Evolutionary conservation across 495 filamentous ascomycete genomes (phyloP), one percentile per base, ranked within the genome.

Genomic region (Darksidea phi): DNA sequence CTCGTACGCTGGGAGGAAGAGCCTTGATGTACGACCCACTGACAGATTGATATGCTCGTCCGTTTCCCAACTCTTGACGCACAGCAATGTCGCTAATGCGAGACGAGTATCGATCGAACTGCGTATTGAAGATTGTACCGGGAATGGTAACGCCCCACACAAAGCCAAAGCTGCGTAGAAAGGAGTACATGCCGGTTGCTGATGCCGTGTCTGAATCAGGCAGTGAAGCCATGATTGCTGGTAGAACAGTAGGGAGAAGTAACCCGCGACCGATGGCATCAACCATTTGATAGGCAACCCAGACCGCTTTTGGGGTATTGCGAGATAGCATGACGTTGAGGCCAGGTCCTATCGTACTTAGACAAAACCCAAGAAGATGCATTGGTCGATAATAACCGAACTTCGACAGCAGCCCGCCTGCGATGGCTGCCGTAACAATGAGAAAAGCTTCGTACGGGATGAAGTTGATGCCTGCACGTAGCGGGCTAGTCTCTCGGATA

Each of bases 81-180:
- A n/a, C n/a, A n/a, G n/a, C n/a, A n/a, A n/a, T n/a, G n/a, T n/a
- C n/a, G n/a, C n/a, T n/a, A n/a, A n/a, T n/a, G n/a, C n/a, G n/a
- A n/a, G n/a, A n/a, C n/a, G n/a, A n/a, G n/a, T n/a, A n/a, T n/a
- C n/a, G n/a, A n/a, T n/a, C n/a, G n/a, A n/a, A 52, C 18, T 37
- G 57, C 15, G 20, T 36, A 25, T 64, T 58, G 52, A 64, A 64
- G 34, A 64, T 58, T 12, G 23, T 28, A n/a, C 5, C 38, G 1
- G 60, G 53, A n/a, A 64, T 57, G 1, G 60, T 58, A 23, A 58
- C 12, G 15, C 54, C 60, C 60, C 60, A 64, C 1, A 64, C 26
- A 41, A 15, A 42, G 5, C 60, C 60, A 42, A 45, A 64, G 38
- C 53, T 58, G 4, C 60, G 53, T 1, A 64, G 11, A 18, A 51